Evolutionary conservation across 2,329 filamentous ascomycete genomes (phyloP).

Genomic region (Diplodia mutila): DNA sequence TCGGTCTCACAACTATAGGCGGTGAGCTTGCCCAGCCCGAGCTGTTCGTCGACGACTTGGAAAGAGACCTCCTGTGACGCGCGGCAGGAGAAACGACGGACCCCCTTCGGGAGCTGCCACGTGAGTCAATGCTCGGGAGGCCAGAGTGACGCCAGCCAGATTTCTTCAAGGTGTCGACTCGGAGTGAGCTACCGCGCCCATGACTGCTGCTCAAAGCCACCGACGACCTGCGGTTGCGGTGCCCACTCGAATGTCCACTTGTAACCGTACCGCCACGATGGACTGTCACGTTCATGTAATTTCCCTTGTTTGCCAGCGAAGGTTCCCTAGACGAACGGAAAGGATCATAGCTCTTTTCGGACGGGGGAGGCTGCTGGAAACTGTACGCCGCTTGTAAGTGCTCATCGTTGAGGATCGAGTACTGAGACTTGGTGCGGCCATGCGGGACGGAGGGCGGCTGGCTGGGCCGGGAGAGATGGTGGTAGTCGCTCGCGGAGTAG

Average conservation of each 20-base stretch:
- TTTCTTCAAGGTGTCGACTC: constrained; percentile 46
- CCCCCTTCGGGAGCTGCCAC: constrained; percentile 32
- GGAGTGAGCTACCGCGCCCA: constrained; percentile 48
- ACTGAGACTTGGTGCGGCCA: constrained; percentile 57
- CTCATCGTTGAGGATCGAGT: constrained; percentile 60
- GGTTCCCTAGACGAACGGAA: constrained; percentile 69
- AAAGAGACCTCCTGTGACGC: constrained; percentile 34
- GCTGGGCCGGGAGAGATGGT: constrained; percentile 48
- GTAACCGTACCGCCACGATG: constrained; percentile 55
- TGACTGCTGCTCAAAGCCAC: constrained; percentile 28
- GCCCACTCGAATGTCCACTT: constrained; percentile 35
- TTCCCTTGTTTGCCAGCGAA: constrained; percentile 28
- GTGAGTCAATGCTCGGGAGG: constrained; percentile 39
- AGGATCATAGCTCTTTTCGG: constrained; percentile 76
- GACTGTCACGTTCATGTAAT: constrained; percentile 65
- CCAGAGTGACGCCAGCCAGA: constrained; percentile 38
- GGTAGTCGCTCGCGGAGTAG: constrained; percentile 91
- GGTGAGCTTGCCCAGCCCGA: constrained; percentile 54
- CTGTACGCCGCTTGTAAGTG: constrained; percentile 54
- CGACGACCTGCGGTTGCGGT: constrained; percentile 15
- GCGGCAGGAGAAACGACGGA: constrained; percentile 30
- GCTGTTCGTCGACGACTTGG: constrained; percentile 49
- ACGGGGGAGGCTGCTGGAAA: constrained; percentile 56
- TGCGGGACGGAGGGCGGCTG: constrained; percentile 31
- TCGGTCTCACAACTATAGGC: constrained; percentile 52